Base-by-base conservation (phyloP, 2,329 filamentous ascomycete genomes). In the Ascocoryne sarcoides region DNA sequence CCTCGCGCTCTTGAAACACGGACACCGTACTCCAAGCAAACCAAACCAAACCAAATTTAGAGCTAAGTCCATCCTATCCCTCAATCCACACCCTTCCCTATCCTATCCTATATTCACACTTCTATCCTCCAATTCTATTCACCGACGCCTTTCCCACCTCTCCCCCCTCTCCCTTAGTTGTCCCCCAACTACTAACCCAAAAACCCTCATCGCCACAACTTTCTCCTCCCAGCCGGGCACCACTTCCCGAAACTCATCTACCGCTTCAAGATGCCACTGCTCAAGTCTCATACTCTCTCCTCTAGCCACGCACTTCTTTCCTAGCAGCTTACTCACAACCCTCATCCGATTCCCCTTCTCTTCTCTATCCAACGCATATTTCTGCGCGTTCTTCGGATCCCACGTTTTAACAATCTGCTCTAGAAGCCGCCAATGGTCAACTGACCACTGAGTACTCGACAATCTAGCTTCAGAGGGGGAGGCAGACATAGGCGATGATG, bases 241-340 rank as follows among this genome's bases (percentile, higher is more conserved):
- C 4, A 40, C 19, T 1, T 49, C 47, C 17, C 56, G 36, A 31
- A 59, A 60, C 45, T 58, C 52, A 48, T 57, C 57, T 14, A 60
- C 56, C 37, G 46, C 56, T 36, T 60, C 58, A 15, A 60, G 37
- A 50, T 60, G 58, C 57, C 57, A 60, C 43, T 58, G 55, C 37
- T 60, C 48, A 16, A 60, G 44, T 16, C 34, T 47, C 48, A 58
- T 49, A 5, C 37, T 49, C 20, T 54, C 48, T 4, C 17, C 17
- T 29, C 39, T 44, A 17, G 19, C 35, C 2, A 60, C 46, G 12
- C 7, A 7, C 1, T 31, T 51, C 39, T 54, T 55, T 4, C 58
- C 58, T 10, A 60, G 36, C n/a, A 59, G 39, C 32, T 43, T 48
- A 43, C 45, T 50, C 14, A 60, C 54, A 2, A 60, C 56, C 28